These are phyloP conservation scores for Aspergillus bridgeri DNA, from an alignment of 495 filamentous ascomycete genomes.

Conservation along the genomic window DNA sequence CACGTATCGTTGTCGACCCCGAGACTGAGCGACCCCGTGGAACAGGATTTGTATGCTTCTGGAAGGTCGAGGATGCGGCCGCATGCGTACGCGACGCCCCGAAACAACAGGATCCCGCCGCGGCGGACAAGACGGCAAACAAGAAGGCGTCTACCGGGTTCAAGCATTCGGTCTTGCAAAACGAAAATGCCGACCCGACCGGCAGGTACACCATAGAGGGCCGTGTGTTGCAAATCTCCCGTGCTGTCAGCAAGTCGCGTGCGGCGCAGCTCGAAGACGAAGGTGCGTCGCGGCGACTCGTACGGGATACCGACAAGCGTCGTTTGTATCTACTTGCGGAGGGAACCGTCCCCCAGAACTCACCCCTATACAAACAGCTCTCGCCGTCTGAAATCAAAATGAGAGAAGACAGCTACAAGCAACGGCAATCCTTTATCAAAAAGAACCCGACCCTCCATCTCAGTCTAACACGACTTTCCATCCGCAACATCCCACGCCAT, in stretches of 20 bases:
- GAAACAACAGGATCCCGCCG: constrained; percentile 38
- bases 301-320: constrained; percentile 84
- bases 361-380: constrained; percentile 70
- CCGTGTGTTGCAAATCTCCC: constrained; percentile 76
- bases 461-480: constrained; percentile 84
- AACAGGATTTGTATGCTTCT: constrained; percentile 94
- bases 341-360: constrained; percentile 70
- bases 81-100: constrained; percentile 73
- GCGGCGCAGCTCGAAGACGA: constrained; percentile 71
- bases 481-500: constrained; percentile 87
- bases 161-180: constrained; percentile 78
- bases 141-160: constrained; percentile 38
- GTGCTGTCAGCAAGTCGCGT: constrained; percentile 76
- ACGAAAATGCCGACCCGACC: constrained; percentile 69
- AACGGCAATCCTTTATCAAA: constrained; percentile 85
- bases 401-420: constrained; percentile 81
- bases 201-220: constrained; percentile 88
- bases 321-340: constrained; percentile 85
- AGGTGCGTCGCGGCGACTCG: constrained; percentile 58
- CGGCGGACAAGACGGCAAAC: constrained; percentile 33
- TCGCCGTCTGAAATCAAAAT: constrained; percentile 78
- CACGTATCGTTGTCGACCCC: constrained; percentile 80
- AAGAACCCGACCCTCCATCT: constrained; percentile 86
- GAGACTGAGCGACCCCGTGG: constrained; percentile 82
- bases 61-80: constrained; percentile 65